Evolutionary conservation across 2,329 filamentous ascomycete species (phyloP), one percentile per base, ranked within the genome.

Genomic region (Sclerotinia glacialis): DNA sequence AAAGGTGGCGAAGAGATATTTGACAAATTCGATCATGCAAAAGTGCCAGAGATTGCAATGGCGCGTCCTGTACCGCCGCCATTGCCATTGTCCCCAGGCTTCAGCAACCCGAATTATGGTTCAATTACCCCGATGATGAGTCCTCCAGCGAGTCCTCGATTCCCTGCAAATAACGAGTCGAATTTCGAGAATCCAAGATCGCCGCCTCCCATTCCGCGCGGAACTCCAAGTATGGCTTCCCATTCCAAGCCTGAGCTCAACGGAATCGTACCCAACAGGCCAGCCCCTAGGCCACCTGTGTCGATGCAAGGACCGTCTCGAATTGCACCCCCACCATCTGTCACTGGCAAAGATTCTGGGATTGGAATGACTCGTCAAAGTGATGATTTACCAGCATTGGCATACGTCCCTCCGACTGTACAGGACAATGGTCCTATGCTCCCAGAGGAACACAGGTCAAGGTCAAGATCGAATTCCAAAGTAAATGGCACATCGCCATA

Each of bases 161-260:
- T 96, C 81, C 93, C 93, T 65, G 87, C 91, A 77, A 93, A 94
- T 79, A 87, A 92, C 80, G 89, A 93, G 83, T 91, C 92, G 76
- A 98, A 92, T 81, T 99, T 98, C 79, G 95, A 98, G 80, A 98
- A 99, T 76, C 95, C 95, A 59, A 87, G 95, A 75, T 91, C 94
- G 23, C 91, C 95, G 49, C 95, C 95, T 70, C 95, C 94, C 14
- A 91, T 97, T 68, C 93, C 94, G 76, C 67, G 79, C 78, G 68
- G 78, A 26, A 40, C 78, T 76, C 67, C 72, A 72, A 67, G 68
- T 37, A 49, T 76, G 53, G 73, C 73, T 49, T 69, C 72, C 42
- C 79, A 81, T 52, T 76, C 78, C 66, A 85, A 85, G 58, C 14
- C 34, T 76, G 85, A 86, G 70, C 77, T 83, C 69, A 84, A 85